phyloP scores from a whole-genome alignment of 768 basidiomycete species.

The Ramaria sp. region DNA sequence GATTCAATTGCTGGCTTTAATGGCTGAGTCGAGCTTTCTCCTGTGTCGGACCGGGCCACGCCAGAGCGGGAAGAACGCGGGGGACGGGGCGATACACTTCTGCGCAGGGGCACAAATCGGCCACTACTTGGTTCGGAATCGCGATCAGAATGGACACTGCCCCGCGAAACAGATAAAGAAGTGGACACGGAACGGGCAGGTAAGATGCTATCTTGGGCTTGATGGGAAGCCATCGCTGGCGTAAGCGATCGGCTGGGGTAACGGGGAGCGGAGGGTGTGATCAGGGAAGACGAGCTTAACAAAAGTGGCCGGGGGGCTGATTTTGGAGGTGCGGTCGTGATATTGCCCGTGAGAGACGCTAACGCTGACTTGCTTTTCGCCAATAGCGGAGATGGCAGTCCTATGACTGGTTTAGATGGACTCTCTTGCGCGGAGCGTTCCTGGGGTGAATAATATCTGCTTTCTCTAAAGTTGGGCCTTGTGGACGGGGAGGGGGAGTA shows the following conservation, averaged over 20 bases:
- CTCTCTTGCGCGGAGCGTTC: not conserved
- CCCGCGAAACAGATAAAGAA: slow-evolving; percentile 37
- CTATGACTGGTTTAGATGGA: not conserved
- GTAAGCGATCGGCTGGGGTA: slow-evolving; percentile 12
- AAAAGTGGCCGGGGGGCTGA: slow-evolving; percentile 57
- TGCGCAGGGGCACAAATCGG: slow-evolving; percentile 50
- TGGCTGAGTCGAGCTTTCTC: slow-evolving; percentile 30
- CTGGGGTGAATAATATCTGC: not conserved
- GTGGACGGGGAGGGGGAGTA: slow-evolving; percentile 51
- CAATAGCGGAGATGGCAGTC: not conserved
- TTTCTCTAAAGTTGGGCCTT: slow-evolving; percentile 33
- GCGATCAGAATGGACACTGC: slow-evolving; percentile 30
- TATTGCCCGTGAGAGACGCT: slow-evolving; percentile 26
- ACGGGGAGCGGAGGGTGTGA: slow-evolving; percentile 23
- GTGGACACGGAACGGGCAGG: slow-evolving; percentile 50
- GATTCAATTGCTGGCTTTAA: slow-evolving; percentile 17
- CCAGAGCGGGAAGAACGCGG: slow-evolving; percentile 29
- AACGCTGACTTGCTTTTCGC: slow-evolving; percentile 24
- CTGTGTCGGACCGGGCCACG: slow-evolving; percentile 31
- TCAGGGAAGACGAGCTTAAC: slow-evolving; percentile 40
- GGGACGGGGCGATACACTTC: slow-evolving; percentile 67
- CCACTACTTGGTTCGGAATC: slow-evolving; percentile 47
- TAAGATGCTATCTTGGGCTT: slow-evolving; percentile 49
- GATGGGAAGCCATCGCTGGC: slow-evolving; percentile 14
- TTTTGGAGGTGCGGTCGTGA: slow-evolving; percentile 29